Evolutionary conservation across 1,284 basidiomycete genomes (phyloP).

Genomic region (Trametes sp.): DNA sequence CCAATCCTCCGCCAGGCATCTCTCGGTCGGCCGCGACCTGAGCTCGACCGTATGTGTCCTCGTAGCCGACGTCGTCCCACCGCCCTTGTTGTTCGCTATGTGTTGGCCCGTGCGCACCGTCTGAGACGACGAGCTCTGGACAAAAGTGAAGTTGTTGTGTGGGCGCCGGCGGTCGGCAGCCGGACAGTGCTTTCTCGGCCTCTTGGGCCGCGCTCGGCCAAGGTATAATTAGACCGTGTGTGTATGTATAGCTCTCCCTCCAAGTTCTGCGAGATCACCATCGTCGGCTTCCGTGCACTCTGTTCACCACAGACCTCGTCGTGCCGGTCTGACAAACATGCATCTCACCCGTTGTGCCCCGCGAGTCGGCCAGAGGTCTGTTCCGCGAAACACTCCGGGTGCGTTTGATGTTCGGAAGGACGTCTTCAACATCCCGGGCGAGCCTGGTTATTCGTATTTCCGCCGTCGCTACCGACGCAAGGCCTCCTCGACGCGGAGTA

Average conservation of each 20-base stretch:
- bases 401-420: neutral
- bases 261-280: too few relatives aligned
- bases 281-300: neutral
- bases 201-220: conserved; percentile 21
- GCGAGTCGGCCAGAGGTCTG: neutral
- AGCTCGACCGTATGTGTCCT: conserved; percentile 20
- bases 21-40: conserved; percentile 31
- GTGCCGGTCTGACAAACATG: neutral
- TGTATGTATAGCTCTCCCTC: conserved; percentile 10
- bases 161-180: neutral
- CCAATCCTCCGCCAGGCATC: conserved; percentile 6
- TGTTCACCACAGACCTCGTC: neutral
- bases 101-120: conserved; percentile 16
- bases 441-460: neutral
- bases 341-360: neutral
- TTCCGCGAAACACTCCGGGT: neutral
- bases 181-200: neutral
- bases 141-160: neutral
- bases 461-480: conserved; percentile 1
- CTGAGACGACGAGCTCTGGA: neutral
- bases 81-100: conserved; percentile 4
- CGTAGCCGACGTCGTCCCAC: conserved; percentile 12
- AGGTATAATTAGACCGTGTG: conserved; percentile 28
- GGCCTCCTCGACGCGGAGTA: conserved; percentile 11
- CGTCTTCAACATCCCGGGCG: neutral